These are phyloP conservation scores for Auricularia sp. DNA, from an alignment of 768 basidiomycete genomes.

Conservation along the genomic window DNA sequence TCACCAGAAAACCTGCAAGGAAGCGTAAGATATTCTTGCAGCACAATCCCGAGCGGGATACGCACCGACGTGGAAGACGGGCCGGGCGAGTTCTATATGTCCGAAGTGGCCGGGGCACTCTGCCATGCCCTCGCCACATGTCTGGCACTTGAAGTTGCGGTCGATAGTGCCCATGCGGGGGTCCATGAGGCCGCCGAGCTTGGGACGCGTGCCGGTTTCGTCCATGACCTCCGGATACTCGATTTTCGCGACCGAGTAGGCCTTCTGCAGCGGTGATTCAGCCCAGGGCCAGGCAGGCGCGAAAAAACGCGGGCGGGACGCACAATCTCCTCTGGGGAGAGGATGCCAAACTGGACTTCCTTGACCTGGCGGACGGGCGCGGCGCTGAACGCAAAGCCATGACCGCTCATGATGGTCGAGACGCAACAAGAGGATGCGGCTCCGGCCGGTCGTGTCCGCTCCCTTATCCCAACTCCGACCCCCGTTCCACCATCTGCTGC, in stretches of 20 bases:
- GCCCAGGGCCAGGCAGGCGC: not conserved
- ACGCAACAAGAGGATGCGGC: not conserved
- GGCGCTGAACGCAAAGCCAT: slow-evolving; percentile 85
- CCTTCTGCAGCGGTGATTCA: slow-evolving; percentile 57
- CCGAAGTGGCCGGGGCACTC: slow-evolving; percentile 99
- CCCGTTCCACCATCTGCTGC: not conserved
- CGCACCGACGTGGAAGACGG: slow-evolving; percentile 94
- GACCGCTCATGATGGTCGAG: slow-evolving; percentile 53
- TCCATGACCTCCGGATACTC: slow-evolving; percentile 99
- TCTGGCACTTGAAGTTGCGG: slow-evolving; percentile 97
- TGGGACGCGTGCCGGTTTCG: slow-evolving; percentile 80
- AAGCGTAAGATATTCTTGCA: not conserved
- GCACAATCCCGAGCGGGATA: slow-evolving; percentile 9
- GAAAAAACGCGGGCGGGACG: slow-evolving; percentile 22
- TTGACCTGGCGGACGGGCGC: slow-evolving; percentile 92
- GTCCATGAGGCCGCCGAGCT: slow-evolving; percentile 93
- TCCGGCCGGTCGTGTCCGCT: not conserved
- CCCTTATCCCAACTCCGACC: not conserved
- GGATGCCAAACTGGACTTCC: slow-evolving; percentile 97
- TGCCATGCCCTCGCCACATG: slow-evolving; percentile 99
- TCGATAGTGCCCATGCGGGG: slow-evolving; percentile 97
- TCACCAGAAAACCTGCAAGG: slow-evolving; percentile 77
- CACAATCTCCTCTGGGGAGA: slow-evolving; percentile 98
- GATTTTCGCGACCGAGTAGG: slow-evolving; percentile 94
- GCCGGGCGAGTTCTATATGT: slow-evolving; percentile 91